phyloP scores from a whole-genome alignment of 805 yeast genomes.

The Ogataea pini region DNA sequence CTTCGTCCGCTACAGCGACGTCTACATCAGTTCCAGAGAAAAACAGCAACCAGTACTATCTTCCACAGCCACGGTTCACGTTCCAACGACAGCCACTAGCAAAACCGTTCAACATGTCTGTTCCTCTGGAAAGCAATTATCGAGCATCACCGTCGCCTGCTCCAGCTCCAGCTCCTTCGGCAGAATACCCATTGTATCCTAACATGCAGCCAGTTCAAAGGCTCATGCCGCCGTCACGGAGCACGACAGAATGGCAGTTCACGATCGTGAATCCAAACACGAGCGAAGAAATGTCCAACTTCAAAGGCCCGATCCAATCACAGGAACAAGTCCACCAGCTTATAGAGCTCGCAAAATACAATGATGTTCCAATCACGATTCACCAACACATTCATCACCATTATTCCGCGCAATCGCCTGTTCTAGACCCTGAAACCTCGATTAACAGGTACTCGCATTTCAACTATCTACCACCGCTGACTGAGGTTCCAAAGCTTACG shows the following conservation, averaged over 20 bases:
- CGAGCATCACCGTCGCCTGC: slow-evolving; percentile 16
- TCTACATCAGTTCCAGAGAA: neutral
- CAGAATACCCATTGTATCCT: neutral
- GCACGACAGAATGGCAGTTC: slow-evolving; percentile 62
- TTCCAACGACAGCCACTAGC: slow-evolving; percentile 24
- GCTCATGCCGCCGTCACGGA: slow-evolving; percentile 27
- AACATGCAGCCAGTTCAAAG: slow-evolving; percentile 17
- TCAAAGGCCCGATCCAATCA: slow-evolving; percentile 49
- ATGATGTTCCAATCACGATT: slow-evolving; percentile 61
- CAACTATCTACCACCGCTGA: slow-evolving; percentile 69
- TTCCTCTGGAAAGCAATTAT: slow-evolving; percentile 9
- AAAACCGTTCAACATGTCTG: slow-evolving; percentile 13
- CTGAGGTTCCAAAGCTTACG: slow-evolving; percentile 68
- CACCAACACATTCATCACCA: slow-evolving; percentile 89
- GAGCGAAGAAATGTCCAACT: slow-evolving; percentile 45
- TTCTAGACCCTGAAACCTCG: slow-evolving; percentile 52
- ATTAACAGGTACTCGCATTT: slow-evolving; percentile 67
- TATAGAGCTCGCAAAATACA: slow-evolving; percentile 58
- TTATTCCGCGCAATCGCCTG: slow-evolving; percentile 48
- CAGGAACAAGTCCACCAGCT: slow-evolving; percentile 58
- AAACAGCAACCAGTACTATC: neutral
- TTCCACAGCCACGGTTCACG: slow-evolving; percentile 9
- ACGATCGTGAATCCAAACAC: slow-evolving; percentile 46
- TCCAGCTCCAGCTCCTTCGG: slow-evolving; percentile 1
- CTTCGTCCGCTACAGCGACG: neutral